Evolutionary conservation across 441 rosid genomes (phyloP).

Genomic region (Manihot esculenta): DNA sequence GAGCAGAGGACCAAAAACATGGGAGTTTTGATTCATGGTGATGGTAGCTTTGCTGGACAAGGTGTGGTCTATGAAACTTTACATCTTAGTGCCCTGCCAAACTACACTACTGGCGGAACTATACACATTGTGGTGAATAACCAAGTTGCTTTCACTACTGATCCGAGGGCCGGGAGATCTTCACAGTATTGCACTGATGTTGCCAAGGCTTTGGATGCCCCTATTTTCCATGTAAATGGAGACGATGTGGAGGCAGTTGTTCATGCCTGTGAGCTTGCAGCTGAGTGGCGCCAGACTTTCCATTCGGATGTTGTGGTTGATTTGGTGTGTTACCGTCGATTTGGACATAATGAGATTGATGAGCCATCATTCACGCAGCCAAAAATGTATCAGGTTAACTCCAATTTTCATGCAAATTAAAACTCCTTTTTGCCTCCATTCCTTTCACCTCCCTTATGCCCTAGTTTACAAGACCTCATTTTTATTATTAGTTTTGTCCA

Average conservation of each 20-base stretch:
- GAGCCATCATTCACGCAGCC: conserved; percentile 98
- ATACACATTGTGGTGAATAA: conserved; percentile 97
- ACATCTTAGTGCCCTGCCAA: conserved; percentile 95
- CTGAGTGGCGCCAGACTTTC: conserved; percentile 97
- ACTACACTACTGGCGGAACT: conserved; percentile 93
- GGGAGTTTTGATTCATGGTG: conserved; percentile 92
- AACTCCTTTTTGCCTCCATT: not conserved
- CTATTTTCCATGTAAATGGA: conserved; percentile 90
- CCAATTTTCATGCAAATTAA: not conserved
- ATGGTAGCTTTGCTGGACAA: conserved; percentile 98
- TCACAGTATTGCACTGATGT: conserved; percentile 98
- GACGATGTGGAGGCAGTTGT: conserved; percentile 98
- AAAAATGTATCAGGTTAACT: conserved; percentile 83
- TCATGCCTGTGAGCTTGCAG: conserved; percentile 93
- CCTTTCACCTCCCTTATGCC: not conserved
- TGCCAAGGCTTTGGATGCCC: conserved; percentile 94
- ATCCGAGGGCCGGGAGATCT: conserved; percentile 91
- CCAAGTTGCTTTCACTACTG: conserved; percentile 98
- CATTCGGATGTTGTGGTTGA: conserved; percentile 96
- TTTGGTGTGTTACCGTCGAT: conserved; percentile 86
- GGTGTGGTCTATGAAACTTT: conserved; percentile 97
- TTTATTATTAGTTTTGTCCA: conserved; percentile 7
- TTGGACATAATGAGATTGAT: conserved; percentile 94
- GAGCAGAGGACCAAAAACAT: conserved; percentile 75
- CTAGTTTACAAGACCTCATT: not conserved